These are phyloP conservation scores for Vigna mungo DNA, from an alignment of 306 rosid genomes.

Conservation along the genomic window DNA sequence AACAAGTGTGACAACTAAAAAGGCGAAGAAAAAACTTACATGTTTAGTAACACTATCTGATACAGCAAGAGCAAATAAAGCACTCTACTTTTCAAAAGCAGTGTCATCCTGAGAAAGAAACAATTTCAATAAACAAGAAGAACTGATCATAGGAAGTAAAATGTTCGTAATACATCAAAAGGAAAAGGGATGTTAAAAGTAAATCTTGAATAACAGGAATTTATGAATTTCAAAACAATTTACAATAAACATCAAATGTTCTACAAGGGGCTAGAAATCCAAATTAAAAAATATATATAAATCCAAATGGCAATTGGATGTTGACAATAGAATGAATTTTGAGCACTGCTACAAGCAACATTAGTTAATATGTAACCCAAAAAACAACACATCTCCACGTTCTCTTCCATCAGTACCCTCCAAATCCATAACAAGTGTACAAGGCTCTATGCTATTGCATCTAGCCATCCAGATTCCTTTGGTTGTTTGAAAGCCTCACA, in stretches of 20 bases:
- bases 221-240: not conserved
- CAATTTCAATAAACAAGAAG: conserved; percentile 36
- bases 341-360: conserved; percentile 28
- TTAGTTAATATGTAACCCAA: conserved; percentile 18
- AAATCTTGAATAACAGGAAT: conserved; percentile 25
- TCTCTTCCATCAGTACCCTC: conserved; percentile 99
- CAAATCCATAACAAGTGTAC: conserved; percentile 96
- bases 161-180: conserved; percentile 24
- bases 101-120: conserved; percentile 81
- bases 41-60: conserved; percentile 97
- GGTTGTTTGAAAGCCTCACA: conserved; percentile 67
- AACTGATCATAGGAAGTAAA: conserved; percentile 19
- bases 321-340: conserved; percentile 16
- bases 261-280: conserved; percentile 23
- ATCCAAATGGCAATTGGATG: conserved; percentile 19
- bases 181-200: conserved; percentile 4
- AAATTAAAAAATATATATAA: not conserved
- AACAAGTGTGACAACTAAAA: not conserved
- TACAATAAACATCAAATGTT: conserved; percentile 6
- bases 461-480: conserved; percentile 98
- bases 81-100: conserved; percentile 99
- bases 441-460: conserved; percentile 91
- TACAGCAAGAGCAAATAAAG: conserved; percentile 98
- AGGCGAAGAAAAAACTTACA: conserved; percentile 59
- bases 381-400: conserved; percentile 87